Conservation (phyloP, 225 moss, liverwort and hornwort genomes). For the Rhytidiadelphus loreus region DNA sequence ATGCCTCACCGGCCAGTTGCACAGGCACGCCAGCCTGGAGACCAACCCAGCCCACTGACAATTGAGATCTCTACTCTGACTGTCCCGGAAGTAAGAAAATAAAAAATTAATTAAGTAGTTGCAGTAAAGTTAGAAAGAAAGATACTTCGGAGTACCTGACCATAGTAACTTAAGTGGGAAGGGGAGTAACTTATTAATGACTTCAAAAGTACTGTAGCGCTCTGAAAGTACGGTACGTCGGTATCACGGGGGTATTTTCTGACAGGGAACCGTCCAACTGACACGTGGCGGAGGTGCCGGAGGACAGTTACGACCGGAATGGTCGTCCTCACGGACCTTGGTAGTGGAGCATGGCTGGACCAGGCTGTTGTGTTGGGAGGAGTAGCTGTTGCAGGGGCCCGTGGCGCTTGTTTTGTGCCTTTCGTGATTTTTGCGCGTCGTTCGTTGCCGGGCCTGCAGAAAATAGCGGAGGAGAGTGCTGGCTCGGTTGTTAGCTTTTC, state of each 20-base stretch:
- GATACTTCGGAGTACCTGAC: not conserved
- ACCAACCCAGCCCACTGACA: not conserved
- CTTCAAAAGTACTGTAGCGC: not conserved
- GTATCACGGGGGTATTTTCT: not conserved
- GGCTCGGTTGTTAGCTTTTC: not conserved
- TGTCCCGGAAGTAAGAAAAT: not conserved
- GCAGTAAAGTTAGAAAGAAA: not conserved
- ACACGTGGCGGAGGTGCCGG: not conserved
- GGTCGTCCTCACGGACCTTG: not conserved
- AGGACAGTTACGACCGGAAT: not conserved
- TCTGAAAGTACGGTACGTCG: not conserved
- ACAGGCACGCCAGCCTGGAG: not conserved
- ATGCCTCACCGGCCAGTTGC: not conserved
- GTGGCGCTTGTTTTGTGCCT: not conserved
- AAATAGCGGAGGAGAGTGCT: not conserved
- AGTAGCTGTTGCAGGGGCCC: not conserved
- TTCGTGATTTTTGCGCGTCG: not conserved
- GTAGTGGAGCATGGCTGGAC: not conserved
- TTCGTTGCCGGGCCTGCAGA: not conserved
- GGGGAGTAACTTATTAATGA: not conserved
- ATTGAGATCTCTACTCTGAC: not conserved
- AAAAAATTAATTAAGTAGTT: not conserved
- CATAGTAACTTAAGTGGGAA: too few relatives aligned
- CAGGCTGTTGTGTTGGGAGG: constrained; percentile 13
- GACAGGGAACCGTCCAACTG: not conserved